These are phyloP conservation scores for Arthrinium phaeospermum DNA, from an alignment of 2,329 filamentous ascomycete genomes.

Conservation along the genomic window DNA sequence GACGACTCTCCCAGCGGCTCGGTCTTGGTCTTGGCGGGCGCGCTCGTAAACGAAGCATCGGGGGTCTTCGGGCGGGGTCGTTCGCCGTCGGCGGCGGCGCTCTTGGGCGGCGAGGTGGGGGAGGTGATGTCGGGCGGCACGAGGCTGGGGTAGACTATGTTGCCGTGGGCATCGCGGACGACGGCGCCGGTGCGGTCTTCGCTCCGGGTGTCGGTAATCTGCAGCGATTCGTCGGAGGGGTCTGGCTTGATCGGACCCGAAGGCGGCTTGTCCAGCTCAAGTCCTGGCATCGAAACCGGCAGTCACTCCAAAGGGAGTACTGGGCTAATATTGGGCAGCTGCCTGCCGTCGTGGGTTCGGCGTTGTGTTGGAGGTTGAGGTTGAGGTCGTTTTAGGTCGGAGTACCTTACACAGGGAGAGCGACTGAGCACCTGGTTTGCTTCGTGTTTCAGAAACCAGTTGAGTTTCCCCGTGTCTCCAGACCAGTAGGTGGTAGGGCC, in stretches of 20 bases:
- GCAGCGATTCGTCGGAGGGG: slow-evolving; percentile 25
- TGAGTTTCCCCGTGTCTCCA: background rate
- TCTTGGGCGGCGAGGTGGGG: slow-evolving; percentile 24
- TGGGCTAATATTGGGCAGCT: background rate
- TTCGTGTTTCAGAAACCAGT: background rate
- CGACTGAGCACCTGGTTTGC: background rate
- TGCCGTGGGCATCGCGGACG: slow-evolving; percentile 31
- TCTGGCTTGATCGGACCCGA: slow-evolving; percentile 30
- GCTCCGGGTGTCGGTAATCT: slow-evolving; percentile 25
- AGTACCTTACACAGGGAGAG: background rate
- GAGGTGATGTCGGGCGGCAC: slow-evolving; percentile 34
- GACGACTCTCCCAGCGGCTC: slow-evolving; percentile 20
- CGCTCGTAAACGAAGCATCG: slow-evolving; percentile 2
- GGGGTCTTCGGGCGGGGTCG: background rate
- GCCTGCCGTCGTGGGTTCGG: background rate
- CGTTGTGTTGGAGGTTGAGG: background rate
- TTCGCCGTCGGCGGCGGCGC: slow-evolving; percentile 20
- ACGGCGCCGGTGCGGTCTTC: slow-evolving; percentile 27
- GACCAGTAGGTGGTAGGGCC: background rate
- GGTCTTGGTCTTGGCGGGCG: slow-evolving; percentile 27
- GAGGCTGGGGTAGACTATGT: slow-evolving; percentile 31
- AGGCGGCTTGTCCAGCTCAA: slow-evolving; percentile 37
- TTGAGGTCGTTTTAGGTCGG: background rate
- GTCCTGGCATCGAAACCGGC: slow-evolving; percentile 28
- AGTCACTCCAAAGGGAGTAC: slow-evolving; percentile 10